Conservation (phyloP, 208 protist species). For the Acanthamoeba divionensis region DNA sequence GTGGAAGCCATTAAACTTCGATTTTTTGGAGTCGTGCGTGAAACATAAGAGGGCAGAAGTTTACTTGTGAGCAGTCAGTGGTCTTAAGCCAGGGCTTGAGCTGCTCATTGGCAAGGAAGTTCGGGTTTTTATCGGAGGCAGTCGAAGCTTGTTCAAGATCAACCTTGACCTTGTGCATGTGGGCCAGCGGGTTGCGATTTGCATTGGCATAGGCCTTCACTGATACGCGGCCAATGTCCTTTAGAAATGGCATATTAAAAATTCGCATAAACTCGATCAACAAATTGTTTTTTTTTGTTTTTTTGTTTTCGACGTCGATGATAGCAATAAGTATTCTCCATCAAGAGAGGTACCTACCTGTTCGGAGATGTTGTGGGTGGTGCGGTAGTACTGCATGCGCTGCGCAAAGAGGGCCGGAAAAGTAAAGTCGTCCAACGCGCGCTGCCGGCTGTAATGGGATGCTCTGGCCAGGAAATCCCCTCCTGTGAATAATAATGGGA, state of each 20-base stretch:
- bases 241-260: no score
- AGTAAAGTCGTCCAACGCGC: conserved; percentile 87
- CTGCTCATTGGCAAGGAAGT: conserved; percentile 85
- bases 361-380: background rate
- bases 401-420: conserved; percentile 86
- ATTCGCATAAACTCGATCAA: no score
- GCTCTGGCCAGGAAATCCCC: conserved; percentile 89
- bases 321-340: no score
- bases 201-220: conserved; percentile 88
- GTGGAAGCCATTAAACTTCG: no score
- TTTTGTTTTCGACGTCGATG: no score
- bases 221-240: conserved; percentile 85
- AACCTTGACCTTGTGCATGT: conserved; percentile 82
- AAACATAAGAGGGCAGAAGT: no score
- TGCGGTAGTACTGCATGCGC: conserved; percentile 26
- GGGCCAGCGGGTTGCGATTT: conserved; percentile 86
- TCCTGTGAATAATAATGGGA: no score
- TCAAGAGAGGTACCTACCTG: no score
- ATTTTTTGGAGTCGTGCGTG: no score
- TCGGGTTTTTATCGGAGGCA: conserved; percentile 77
- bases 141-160: conserved; percentile 79
- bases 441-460: conserved; percentile 85
- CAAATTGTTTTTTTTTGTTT: no score
- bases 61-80: conserved; percentile 86
- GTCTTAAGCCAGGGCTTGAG: conserved; percentile 85